Conservation (phyloP, 768 basidiomycete species). For the Suillus discolor region DNA sequence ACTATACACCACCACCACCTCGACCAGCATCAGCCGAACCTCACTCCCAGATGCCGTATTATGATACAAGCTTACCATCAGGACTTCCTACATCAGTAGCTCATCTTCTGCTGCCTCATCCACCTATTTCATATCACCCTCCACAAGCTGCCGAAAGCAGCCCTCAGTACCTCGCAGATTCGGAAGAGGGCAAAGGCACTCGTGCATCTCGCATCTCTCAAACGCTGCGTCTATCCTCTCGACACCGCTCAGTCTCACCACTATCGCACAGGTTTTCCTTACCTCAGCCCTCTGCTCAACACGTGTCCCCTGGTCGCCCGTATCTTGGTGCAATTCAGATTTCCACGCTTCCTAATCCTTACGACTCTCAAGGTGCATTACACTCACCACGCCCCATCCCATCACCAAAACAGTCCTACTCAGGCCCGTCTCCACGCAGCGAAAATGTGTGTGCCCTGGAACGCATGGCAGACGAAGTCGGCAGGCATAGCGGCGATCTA, state of each 20-base stretch:
- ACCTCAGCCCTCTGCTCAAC: constrained; percentile 24
- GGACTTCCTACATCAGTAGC: constrained; percentile 39
- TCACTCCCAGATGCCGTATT: constrained; percentile 31
- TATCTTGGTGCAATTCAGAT: constrained; percentile 28
- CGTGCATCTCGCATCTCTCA: constrained; percentile 59
- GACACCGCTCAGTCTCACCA: constrained; percentile 65
- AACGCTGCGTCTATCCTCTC: constrained; percentile 57
- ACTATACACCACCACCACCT: constrained; percentile 41
- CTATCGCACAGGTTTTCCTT: constrained; percentile 56
- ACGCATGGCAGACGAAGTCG: constrained; percentile 67
- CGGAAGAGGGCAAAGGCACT: constrained; percentile 63
- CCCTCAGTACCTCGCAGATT: constrained; percentile 31
- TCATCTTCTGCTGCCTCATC: constrained; percentile 32
- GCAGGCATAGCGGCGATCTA: constrained; percentile 27
- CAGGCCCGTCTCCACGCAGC: constrained; percentile 27
- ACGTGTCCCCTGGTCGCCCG: constrained; percentile 11
- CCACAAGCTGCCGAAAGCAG: constrained; percentile 15
- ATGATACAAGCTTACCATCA: constrained; percentile 32
- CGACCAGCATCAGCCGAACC: constrained; percentile 59
- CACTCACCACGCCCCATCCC: constrained; percentile 71
- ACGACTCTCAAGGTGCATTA: constrained; percentile 41
- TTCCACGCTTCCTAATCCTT: constrained; percentile 28
- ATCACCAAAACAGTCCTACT: constrained; percentile 61
- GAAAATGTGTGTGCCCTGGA: constrained; percentile 67
- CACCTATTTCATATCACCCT: constrained; percentile 27